Evolutionary conservation across 306 rosid genomes (phyloP), one percentile per base, ranked within the genome.

Genomic region (Argentina anserina): DNA sequence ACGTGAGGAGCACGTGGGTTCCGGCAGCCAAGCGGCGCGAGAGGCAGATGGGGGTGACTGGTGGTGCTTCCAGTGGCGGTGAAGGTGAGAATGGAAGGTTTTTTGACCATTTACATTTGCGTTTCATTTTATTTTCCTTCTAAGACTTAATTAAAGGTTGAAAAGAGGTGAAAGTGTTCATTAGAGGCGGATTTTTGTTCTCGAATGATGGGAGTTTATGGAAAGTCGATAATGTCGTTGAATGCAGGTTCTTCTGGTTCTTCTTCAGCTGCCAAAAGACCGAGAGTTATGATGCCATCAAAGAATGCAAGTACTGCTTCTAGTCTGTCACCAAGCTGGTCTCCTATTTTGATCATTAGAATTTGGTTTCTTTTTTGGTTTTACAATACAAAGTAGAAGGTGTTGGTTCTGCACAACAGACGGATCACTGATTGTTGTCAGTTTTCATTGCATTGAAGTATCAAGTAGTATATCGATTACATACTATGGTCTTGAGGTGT

Each of bases 1-100:
- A 89, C 80, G 80, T 90, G 78, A 92, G 71, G 83, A 92, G 97
- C 90, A 92, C 97, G 75, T 92, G 96, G 97, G 80, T 86, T 3
- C 85, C 93, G 1, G 91, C 88, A 0, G 29, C 93, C 1, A 72
- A 81, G 3, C 80, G 97, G 47, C 81, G 96, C 6, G 91, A 86
- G 39, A 79, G 92, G 7, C 88, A 84, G 69, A 50, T 50, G 72
- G 81, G 17, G 29, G 46, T 65, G 6, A 71, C 75, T 0, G 79
- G 52, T 25, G 83, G 73, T 6, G 69, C 42, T 18, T 40, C 71
- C 25, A 60, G 52, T 28, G 36, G 31, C 20, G 64, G 65, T 15
- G 75, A 71, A 71, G 75, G 66, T 71, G 56, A 11, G 40, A 9
- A 21, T n/a, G 7, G 7, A n/a, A 46, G n/a, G 31, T n/a, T 23